Percentiles rank a stretch among this genome's conserved stretches.
Evolutionary conservation across 768 basidiomycete species (phyloP).

Genomic region (Astraeus odoratus): DNA sequence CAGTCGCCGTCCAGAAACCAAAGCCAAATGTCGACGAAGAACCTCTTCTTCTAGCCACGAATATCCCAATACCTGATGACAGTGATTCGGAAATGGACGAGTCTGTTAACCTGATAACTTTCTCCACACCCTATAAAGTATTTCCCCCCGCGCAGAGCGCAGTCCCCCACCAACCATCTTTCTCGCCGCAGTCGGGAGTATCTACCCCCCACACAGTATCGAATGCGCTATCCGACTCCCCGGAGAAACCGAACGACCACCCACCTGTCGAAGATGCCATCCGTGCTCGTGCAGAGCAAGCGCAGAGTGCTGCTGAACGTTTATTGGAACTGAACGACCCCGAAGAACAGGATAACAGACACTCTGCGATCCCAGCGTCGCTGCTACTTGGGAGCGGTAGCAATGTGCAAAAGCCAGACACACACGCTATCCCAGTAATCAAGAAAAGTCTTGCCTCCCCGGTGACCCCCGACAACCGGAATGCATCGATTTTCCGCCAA

Average conservation of each 20-base stretch:
- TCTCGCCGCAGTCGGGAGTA: constrained; percentile 47
- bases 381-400: constrained; percentile 40
- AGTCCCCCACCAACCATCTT: constrained; percentile 39
- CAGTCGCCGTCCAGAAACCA: constrained; percentile 37
- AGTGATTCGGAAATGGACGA: constrained; percentile 59
- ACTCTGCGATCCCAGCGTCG: constrained; percentile 50
- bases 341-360: constrained; percentile 51
- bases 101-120: constrained; percentile 60
- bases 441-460: constrained; percentile 35
- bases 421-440: constrained; percentile 28
- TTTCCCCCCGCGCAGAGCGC: constrained; percentile 35
- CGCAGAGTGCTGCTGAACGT: constrained; percentile 86
- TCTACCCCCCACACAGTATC: constrained; percentile 46
- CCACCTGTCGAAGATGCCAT: constrained; percentile 77
- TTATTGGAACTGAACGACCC: constrained; percentile 81
- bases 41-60: constrained; percentile 61
- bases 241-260: constrained; percentile 34
- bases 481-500: constrained; percentile 55
- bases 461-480: constrained; percentile 59
- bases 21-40: constrained; percentile 45
- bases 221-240: constrained; percentile 54
- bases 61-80: constrained; percentile 70
- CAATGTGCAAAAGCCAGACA: constrained; percentile 34
- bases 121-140: constrained; percentile 58
- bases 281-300: constrained; percentile 84